Evolutionary conservation across 2,329 filamentous ascomycete species (phyloP).

Genomic region (Allantophomopsis lycopodina): DNA sequence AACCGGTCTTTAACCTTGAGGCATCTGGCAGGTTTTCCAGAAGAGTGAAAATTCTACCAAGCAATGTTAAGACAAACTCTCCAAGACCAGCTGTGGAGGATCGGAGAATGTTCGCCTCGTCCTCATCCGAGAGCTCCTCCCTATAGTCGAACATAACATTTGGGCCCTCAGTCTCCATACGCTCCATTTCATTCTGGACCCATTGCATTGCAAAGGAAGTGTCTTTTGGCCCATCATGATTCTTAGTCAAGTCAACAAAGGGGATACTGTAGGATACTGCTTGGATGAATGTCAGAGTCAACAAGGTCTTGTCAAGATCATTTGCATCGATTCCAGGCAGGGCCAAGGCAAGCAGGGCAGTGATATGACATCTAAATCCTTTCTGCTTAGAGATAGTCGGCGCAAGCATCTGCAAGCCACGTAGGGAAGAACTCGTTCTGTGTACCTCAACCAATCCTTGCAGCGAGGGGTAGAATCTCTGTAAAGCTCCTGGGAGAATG

Average conservation of each 20-base stretch:
- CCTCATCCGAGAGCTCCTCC: conserved; percentile 67
- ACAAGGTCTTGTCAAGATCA: conserved; percentile 89
- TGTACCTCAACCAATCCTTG: conserved; percentile 96
- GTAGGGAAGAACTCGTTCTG: conserved; percentile 84
- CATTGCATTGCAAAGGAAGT: conserved; percentile 75
- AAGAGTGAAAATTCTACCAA: conserved; percentile 90
- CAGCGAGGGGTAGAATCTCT: conserved; percentile 92
- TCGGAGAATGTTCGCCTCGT: conserved; percentile 75
- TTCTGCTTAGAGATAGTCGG: conserved; percentile 86
- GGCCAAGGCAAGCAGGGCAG: conserved; percentile 80
- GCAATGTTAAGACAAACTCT: conserved; percentile 80
- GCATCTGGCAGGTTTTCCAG: conserved; percentile 91
- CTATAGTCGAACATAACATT: conserved; percentile 78
- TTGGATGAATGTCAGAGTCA: conserved; percentile 90
- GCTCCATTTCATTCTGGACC: conserved; percentile 88
- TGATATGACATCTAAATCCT: conserved; percentile 94
- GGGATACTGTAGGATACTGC: conserved; percentile 94
- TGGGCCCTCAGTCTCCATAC: conserved; percentile 80
- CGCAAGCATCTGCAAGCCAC: conserved; percentile 82
- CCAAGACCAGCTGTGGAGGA: conserved; percentile 91
- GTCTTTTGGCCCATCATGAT: conserved; percentile 53
- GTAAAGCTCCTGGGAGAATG: conserved; percentile 83
- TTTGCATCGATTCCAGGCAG: conserved; percentile 96
- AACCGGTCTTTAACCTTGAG: conserved; percentile 73
- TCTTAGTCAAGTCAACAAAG: conserved; percentile 66